phyloP scores from a whole-genome alignment of 768 basidiomycete species.

The Nidularia sp. region DNA sequence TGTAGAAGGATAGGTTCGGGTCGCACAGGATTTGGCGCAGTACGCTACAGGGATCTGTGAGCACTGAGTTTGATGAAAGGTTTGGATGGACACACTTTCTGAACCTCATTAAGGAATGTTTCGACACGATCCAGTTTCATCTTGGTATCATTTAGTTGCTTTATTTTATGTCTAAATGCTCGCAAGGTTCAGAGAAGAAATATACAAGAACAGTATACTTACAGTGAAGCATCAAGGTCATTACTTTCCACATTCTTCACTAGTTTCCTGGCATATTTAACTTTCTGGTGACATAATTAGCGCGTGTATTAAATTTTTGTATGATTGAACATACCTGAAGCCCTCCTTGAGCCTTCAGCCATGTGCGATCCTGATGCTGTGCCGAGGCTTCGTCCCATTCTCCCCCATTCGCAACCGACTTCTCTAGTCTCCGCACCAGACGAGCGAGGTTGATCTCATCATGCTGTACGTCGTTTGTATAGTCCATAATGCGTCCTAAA shows the following conservation, averaged over 20 bases:
- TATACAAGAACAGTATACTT: slow-evolving; percentile 12
- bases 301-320: neutral
- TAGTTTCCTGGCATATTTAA: slow-evolving; percentile 55
- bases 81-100: slow-evolving; percentile 39
- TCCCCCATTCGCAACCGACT: slow-evolving; percentile 35
- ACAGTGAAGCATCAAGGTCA: slow-evolving; percentile 40
- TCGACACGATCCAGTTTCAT: slow-evolving; percentile 55
- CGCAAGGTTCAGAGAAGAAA: too few species aligned
- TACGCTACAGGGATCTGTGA: slow-evolving; percentile 25
- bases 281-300: slow-evolving; percentile 20
- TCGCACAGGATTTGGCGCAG: slow-evolving; percentile 31
- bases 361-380: slow-evolving; percentile 23
- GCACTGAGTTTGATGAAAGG: neutral
- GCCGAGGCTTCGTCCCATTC: slow-evolving; percentile 24
- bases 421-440: slow-evolving; percentile 59
- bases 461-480: slow-evolving; percentile 22
- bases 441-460: slow-evolving; percentile 68
- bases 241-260: slow-evolving; percentile 55
- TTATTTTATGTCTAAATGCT: slow-evolving; percentile 35
- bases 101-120: slow-evolving; percentile 41
- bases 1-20: slow-evolving; percentile 50
- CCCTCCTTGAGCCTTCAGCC: slow-evolving; percentile 52
- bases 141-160: slow-evolving; percentile 41
- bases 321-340: slow-evolving; percentile 55
- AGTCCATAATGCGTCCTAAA: neutral